A percentile compares a stretch with the other conserved stretches of the same genome.
Evolutionary conservation across 2,329 filamentous ascomycete genomes (phyloP).

Genomic region (Leptosphaerulina australis): DNA sequence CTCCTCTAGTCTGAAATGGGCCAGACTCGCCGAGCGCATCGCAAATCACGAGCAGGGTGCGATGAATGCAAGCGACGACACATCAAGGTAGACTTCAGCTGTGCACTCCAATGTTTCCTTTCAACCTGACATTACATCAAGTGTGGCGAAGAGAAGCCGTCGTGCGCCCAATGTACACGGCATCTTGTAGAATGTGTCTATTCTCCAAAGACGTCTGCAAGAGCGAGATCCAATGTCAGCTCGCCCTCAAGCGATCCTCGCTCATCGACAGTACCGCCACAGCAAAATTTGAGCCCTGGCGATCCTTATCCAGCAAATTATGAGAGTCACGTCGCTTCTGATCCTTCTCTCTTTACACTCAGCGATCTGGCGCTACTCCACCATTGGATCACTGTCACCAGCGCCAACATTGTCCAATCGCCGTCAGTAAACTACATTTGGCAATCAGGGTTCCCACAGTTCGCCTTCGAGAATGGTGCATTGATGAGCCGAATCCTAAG

Average conservation of each 20-base stretch:
- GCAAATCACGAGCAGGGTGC: constrained; percentile 28
- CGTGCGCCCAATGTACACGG: constrained; percentile 19
- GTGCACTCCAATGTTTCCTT: too few relatives aligned
- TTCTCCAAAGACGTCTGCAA: neutral
- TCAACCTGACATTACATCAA: neutral
- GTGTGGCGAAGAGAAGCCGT: constrained; percentile 23
- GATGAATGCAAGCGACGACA: constrained; percentile 28
- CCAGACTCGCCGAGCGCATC: constrained; percentile 22
- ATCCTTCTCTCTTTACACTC: constrained; percentile 14
- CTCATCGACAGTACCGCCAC: neutral
- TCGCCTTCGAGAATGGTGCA: constrained; percentile 16
- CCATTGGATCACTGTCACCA: constrained; percentile 25
- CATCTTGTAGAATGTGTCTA: constrained; percentile 17
- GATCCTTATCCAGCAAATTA: constrained; percentile 1
- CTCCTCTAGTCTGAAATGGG: constrained; percentile 11
- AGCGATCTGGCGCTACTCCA: constrained; percentile 25
- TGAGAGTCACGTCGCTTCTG: neutral
- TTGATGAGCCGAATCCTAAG: constrained; percentile 27
- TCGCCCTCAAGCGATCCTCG: neutral
- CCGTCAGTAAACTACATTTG: constrained; percentile 20
- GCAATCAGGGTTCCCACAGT: constrained; percentile 19
- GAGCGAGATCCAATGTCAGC: neutral
- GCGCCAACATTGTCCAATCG: constrained; percentile 19
- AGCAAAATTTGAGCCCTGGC: neutral
- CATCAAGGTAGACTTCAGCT: constrained; percentile 28